A percentile compares a stretch with the other conserved stretches of the same genome.
Evolutionary conservation across 345 rosid genomes (phyloP).

Genomic region (Anacardium occidentale): DNA sequence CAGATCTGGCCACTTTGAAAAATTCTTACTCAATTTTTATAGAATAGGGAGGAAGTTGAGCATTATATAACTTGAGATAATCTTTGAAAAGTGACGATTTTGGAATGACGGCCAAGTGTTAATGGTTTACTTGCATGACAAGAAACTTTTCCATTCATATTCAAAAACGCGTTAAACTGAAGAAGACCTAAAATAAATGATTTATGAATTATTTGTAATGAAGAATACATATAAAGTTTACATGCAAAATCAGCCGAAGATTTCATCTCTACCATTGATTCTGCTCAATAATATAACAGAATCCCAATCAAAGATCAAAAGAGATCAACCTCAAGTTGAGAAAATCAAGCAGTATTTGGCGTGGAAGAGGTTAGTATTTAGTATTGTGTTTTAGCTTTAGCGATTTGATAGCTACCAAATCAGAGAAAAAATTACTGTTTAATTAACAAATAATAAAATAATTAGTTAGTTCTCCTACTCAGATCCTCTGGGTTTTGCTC

Average conservation of each 20-base stretch:
- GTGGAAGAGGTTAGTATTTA: constrained; percentile 10
- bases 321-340: constrained; percentile 13
- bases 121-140: constrained; percentile 5
- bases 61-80: no score
- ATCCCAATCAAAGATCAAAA: constrained; percentile 12
- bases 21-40: no score
- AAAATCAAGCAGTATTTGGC: constrained; percentile 32
- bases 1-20: no score
- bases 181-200: no score
- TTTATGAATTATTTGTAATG: no score
- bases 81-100: no score
- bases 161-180: no score
- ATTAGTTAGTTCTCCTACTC: not conserved
- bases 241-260: not conserved
- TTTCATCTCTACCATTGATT: no score
- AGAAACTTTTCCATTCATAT: not conserved
- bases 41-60: no score
- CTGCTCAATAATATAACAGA: not conserved
- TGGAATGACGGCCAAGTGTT: no score
- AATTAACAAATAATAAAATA: not conserved
- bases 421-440: not conserved
- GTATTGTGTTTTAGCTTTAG: constrained; percentile 16
- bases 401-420: constrained; percentile 9
- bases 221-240: not conserved
- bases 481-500: constrained; percentile 3